Evolutionary conservation across 73 alveolate species (phyloP), one percentile per base, ranked within the genome.

Genomic region (Loxodes magnus): DNA sequence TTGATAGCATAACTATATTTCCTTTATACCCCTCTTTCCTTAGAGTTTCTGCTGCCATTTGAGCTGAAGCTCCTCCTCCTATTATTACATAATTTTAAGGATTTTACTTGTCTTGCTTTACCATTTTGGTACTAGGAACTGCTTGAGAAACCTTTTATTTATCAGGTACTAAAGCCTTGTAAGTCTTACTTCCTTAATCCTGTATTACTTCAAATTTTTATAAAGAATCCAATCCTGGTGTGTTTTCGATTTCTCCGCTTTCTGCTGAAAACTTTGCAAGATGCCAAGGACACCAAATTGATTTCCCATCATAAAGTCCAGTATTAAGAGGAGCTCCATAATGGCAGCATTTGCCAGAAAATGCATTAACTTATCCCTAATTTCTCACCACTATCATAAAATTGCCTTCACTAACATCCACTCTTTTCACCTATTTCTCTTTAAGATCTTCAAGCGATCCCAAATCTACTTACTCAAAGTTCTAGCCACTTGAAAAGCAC

Each of bases 61-160:
- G 60, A 16, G 92, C 94, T 21, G 92, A 88, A 15, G 90, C 81
- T 12, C 94, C 94, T 24, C 94, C 97, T 29, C 97, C 97, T 23
- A 80, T 62, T 28, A 86, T 81, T 19, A 86, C 92, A 37, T 51
- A 54, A 10, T 38, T 46, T 26, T 62, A 68, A 25, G 53, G 56
- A 33, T 74, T 71, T 21, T 57, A 54, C 19, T 79, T 78, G 35
- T 84, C 92, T 43, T 82, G 50, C 59, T 67, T 80, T 15, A 79
- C 83, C 85, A 86, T 55, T 3, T 56, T 61, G 54, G 24, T 36
- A 4, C 63, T 16, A 21, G 42, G 31, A 15, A 16, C 17, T 35
- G 35, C 52, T 7, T 76, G 69, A 35, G 77, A 46, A 4, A 51
- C 56, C 21, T 48, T 52, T 16, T 59, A 49, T 14, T 62, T 24